Conservation (phyloP, 176 grass and related monocot genomes). For the Oryza australiensis region DNA sequence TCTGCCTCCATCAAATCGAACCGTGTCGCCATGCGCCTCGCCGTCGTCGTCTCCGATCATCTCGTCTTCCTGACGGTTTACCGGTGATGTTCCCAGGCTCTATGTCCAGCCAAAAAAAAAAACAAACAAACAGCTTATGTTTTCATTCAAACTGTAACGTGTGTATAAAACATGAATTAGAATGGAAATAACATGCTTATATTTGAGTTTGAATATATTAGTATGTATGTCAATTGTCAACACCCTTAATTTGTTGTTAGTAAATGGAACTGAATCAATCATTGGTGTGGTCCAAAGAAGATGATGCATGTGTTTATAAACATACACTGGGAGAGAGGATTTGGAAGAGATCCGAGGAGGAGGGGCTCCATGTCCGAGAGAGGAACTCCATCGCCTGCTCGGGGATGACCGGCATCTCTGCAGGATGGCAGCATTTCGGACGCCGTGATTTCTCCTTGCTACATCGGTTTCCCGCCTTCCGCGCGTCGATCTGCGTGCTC, state of each 20-base stretch:
- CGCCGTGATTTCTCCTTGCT: slow-evolving; percentile 52
- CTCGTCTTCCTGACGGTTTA: neutral
- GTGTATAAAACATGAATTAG: neutral
- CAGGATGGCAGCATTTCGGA: slow-evolving; percentile 35
- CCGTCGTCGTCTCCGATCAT: neutral
- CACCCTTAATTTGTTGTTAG: neutral
- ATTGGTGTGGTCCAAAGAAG: slow-evolving; percentile 22
- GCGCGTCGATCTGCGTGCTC: slow-evolving; percentile 32
- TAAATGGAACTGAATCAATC: slow-evolving; percentile 2
- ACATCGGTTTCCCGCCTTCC: slow-evolving; percentile 21
- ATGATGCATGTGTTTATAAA: neutral
- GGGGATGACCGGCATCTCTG: slow-evolving; percentile 60
- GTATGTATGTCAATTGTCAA: slow-evolving; percentile 2
- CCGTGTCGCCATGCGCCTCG: neutral
- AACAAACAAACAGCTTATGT: too few relatives aligned
- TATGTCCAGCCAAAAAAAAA: neutral
- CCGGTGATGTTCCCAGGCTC: slow-evolving; percentile 38
- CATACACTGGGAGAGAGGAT: slow-evolving; percentile 87
- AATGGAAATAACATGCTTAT: neutral
- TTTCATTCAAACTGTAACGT: too few relatives aligned
- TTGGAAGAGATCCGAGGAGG: slow-evolving; percentile 89
- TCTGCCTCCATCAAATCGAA: neutral
- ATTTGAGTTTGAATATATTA: too few relatives aligned
- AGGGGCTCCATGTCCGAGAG: slow-evolving; percentile 90
- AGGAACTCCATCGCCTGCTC: slow-evolving; percentile 80